phyloP scores from a whole-genome alignment of 2,329 filamentous ascomycete genomes.

The Hyphodiscus sp. region DNA sequence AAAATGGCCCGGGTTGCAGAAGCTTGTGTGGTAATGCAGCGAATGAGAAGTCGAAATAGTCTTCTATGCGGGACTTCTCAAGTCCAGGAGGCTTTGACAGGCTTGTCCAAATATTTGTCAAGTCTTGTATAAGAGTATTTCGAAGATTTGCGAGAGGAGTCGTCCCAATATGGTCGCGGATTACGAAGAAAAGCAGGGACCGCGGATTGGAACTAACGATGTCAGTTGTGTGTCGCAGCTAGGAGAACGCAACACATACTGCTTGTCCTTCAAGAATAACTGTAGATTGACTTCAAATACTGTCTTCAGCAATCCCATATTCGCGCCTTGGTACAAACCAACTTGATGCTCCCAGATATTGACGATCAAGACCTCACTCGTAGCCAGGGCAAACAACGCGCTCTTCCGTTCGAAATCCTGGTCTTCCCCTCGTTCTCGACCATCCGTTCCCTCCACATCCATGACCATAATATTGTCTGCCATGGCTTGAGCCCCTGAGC shows the following conservation, averaged over 20 bases:
- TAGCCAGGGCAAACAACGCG: constrained; percentile 91
- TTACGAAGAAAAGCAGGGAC: constrained; percentile 96
- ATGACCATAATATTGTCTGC: constrained; percentile 98
- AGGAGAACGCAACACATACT: constrained; percentile 48
- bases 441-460: constrained; percentile 98
- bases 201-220: constrained; percentile 67
- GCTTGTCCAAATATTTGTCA: constrained; percentile 85
- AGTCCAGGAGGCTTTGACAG: constrained; percentile 87
- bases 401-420: constrained; percentile 99
- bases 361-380: constrained; percentile 94
- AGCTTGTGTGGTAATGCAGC: constrained; percentile 95
- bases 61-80: constrained; percentile 82
- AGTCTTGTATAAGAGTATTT: constrained; percentile 82
- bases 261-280: constrained; percentile 90
- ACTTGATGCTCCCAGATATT: constrained; percentile 99
- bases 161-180: constrained; percentile 89
- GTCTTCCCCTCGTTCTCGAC: constrained; percentile 91
- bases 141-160: constrained; percentile 88
- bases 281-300: constrained; percentile 98
- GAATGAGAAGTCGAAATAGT: constrained; percentile 99
- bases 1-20: constrained; percentile 86
- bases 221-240: constrained; percentile 14
- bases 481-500: constrained; percentile 55
- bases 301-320: constrained; percentile 97
- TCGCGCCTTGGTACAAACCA: constrained; percentile 93